Percentiles rank a stretch among this genome's conserved stretches.
Evolutionary conservation across 371 early-diverging fungal genomes (phyloP).

Genomic region (Mortierella sp.): DNA sequence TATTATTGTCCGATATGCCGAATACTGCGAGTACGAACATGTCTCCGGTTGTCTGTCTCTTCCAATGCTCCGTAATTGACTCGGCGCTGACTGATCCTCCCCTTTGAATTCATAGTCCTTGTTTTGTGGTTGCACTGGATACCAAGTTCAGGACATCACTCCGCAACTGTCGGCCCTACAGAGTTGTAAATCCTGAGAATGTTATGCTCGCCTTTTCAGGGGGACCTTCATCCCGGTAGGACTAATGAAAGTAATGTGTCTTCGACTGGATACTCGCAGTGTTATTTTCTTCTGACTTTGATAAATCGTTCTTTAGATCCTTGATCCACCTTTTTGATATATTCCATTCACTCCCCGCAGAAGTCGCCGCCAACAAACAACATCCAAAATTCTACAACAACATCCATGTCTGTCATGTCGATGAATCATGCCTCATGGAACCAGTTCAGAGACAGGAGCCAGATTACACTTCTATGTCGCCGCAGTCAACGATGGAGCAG

Average conservation of each 20-base stretch:
- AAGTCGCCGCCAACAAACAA: slow-evolving; percentile 38
- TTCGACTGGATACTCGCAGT: no score
- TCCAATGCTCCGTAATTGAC: neutral
- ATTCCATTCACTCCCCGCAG: slow-evolving; percentile 41
- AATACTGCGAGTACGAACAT: slow-evolving; percentile 77
- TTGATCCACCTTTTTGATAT: slow-evolving; percentile 52
- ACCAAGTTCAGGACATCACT: slow-evolving; percentile 76
- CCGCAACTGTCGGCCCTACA: slow-evolving; percentile 58
- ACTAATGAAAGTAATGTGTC: no score
- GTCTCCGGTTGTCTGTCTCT: neutral
- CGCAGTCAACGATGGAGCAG: slow-evolving; percentile 35
- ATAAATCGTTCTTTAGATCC: slow-evolving; percentile 3
- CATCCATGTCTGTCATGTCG: slow-evolving; percentile 49
- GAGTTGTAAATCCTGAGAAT: slow-evolving; percentile 53
- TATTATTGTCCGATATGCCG: slow-evolving; percentile 75
- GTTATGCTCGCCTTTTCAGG: slow-evolving; percentile 89
- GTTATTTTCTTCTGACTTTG: neutral
- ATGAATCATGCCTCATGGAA: slow-evolving; percentile 40
- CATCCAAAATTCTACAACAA: slow-evolving; percentile 53
- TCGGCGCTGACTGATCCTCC: neutral
- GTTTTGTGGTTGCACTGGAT: slow-evolving; percentile 72
- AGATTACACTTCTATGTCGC: slow-evolving; percentile 25
- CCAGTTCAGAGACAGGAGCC: slow-evolving; percentile 12
- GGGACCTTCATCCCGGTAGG: slow-evolving; percentile 83
- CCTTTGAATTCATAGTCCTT: slow-evolving; percentile 54